Base-by-base conservation (phyloP, 441 rosid species). In the Populus hybrid region DNA sequence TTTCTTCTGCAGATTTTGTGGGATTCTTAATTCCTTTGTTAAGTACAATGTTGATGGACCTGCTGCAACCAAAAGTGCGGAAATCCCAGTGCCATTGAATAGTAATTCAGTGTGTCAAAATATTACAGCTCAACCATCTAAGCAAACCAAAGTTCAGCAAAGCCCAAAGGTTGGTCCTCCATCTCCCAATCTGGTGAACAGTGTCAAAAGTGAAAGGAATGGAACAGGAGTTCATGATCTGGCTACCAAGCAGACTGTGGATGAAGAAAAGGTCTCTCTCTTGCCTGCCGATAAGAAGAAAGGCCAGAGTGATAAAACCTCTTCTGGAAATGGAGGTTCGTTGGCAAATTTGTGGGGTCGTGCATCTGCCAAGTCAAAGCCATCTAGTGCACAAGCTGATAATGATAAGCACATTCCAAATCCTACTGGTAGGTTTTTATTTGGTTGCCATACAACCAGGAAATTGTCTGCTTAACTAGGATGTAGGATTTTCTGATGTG, bases 291-390 rank as follows among this genome's bases (percentile, higher is more conserved):
- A 65, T 86, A 87, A 77, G 71, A 88, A 81, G 83, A 88, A 82
- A 64, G 90, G 86, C 50, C 88, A 85, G 71, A 73, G 78, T 11
- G 77, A 76, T 73, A 92, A 89, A 81, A 87, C 78, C 76, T 69
- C 88, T 69, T 63, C 84, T 63, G 89, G 83, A 74, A 78, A 79
- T 72, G 91, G 88, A 75, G 90, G 90, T 80, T 89, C 88, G 23
- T 82, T 94, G 54, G 86, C 89, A 78, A 91, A 86, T 81, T 81
- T 94, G 72, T 95, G 97, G 99, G 89, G 86, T 30, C 90, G 84
- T 83, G 97, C 95, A 69, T 83, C 93, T 81, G 81, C 83, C 36
- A 92, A 90, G 85, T 77, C 88, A 63, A 92, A 90, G 84, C 82
- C 81, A 57, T 36, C 77, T 73, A 65, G 76, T 78, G 83, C 83